A percentile compares a stretch with the other conserved stretches of the same genome.
phyloP scores from a whole-genome alignment of 331 rosid species.

The Ulmus americana region DNA sequence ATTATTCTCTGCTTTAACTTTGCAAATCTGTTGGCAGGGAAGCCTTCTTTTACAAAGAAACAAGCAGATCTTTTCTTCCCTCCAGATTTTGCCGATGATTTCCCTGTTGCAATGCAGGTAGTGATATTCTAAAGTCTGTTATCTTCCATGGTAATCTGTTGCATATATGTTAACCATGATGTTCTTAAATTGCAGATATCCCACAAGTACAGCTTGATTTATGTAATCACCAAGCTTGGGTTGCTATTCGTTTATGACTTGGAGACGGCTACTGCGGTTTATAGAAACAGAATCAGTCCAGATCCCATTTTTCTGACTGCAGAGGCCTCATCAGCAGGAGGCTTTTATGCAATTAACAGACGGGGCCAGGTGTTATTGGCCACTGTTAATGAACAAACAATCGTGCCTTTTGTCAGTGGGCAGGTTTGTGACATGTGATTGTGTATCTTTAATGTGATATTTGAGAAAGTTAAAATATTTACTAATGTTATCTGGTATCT shows the following conservation, averaged over 20 bases:
- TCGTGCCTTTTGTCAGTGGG: conserved; percentile 89
- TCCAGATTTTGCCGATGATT: conserved; percentile 97
- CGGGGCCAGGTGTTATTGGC: conserved; percentile 98
- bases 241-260: conserved; percentile 89
- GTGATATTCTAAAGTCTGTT: conserved; percentile 19
- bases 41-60: conserved; percentile 90
- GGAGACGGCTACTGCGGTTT: conserved; percentile 98
- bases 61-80: conserved; percentile 99
- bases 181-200: conserved; percentile 63
- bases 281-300: conserved; percentile 96
- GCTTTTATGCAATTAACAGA: conserved; percentile 90
- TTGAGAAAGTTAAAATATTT: conserved; percentile 6
- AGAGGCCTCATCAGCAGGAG: conserved; percentile 87
- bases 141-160: conserved; percentile 9
- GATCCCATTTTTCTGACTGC: conserved; percentile 97
- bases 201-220: conserved; percentile 88
- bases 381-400: conserved; percentile 89
- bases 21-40: conserved; percentile 50
- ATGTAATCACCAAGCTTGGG: conserved; percentile 97
- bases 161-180: conserved; percentile 13
- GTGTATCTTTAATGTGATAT: conserved; percentile 16
- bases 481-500: conserved; percentile 13
- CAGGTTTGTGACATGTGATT: conserved; percentile 49
- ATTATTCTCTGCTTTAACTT: conserved; percentile 18
- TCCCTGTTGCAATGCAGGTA: conserved; percentile 99